Evolutionary conservation across 352 stramenopile species (phyloP), one percentile per base, ranked within the genome.

Genomic region (Globisporangium viniferum): DNA sequence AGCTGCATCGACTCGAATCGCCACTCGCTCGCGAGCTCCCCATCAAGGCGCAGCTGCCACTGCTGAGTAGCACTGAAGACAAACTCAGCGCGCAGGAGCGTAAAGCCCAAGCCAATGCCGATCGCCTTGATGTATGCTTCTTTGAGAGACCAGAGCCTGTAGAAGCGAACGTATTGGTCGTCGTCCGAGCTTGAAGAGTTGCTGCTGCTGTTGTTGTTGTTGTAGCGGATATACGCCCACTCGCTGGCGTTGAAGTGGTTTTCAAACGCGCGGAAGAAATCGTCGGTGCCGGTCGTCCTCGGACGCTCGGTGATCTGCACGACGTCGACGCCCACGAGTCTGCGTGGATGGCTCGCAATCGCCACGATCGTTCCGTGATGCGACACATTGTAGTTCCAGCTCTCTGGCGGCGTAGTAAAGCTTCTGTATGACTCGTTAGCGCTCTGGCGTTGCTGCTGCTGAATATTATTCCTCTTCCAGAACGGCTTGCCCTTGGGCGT

Each of bases 371-470:
- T 78, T 24, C 83, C 84, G 44, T 94, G 83, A 58, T 94, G 86
- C 5, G 86, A 94, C 29, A 91, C 84, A 53, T 93, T 94, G 73
- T 86, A 94, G 66, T 94, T 94, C 84, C 86, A 94, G 18, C 41
- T 65, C 33, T 58, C 27, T 55, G 71, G 62, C 12, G 75, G 36
- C 2, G 46, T 22, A 31, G 15, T 2, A 18, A 1, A 1, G 8
- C 24, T 2, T 15, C 24, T 20, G 27, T 9, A 4, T 6, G 1
- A 4, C 27, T n/a, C 68, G 0, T 12, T 8, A 22, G 15, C 29
- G 18, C 2, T 18, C 10, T 36, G 20, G 1, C 46, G 55, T 22
- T 61, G 9, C 73, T 10, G 20, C 18, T 51, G 44, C 44, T 22
- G 15, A 22, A 10, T 44, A 44, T 18, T 51, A 5, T 2, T 51